Evolutionary conservation across 306 rosid species (phyloP), one percentile per base, ranked within the genome.

Genomic region (Dryas alaskensis): DNA sequence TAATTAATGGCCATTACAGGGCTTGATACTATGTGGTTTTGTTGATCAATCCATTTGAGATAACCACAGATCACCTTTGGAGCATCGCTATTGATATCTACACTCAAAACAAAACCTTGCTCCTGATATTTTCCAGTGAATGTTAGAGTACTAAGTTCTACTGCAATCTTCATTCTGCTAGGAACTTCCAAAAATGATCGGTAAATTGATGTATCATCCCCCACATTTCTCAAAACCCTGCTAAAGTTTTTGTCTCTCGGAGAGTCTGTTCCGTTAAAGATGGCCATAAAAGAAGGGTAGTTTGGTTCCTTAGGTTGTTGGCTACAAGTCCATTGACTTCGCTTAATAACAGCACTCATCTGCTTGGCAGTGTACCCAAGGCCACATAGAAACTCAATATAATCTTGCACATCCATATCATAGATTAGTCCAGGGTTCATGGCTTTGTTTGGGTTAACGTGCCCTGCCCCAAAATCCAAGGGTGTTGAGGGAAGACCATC

Each of bases 371-470:
- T 62, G 10, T 46, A 62, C 4, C 47, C 58, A 3, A 50, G 48
- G 45, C 58, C 19, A 43, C 62, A 62, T 13, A 73, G 19, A 13
- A 61, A 51, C 11, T 73, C 16, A 12, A 50, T 52, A 12, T 39
- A 62, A 25, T 72, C 62, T 62, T 62, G 61, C 14, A 43, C 39
- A 40, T 31, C 31, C 25, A 63, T 8, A 8, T 31, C 69, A 48
- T 73, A 60, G 67, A 69, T 60, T 1, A 76, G 27, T 19, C 75
- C 75, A 16, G 67, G 79, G 10, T 67, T 43, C 67, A 76, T 43
- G 59, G 75, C 64, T 10, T 31, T 52, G 44, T 76, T 76, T 13
- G 70, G 75, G 59, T 69, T 64, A 67, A 69, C 69, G 12, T 60
- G 80, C 10, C 70, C 80, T 0, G 37, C 65, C 1, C 81, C 76